Conservation (phyloP, 208 protist species). For the Leishmania tropica region DNA sequence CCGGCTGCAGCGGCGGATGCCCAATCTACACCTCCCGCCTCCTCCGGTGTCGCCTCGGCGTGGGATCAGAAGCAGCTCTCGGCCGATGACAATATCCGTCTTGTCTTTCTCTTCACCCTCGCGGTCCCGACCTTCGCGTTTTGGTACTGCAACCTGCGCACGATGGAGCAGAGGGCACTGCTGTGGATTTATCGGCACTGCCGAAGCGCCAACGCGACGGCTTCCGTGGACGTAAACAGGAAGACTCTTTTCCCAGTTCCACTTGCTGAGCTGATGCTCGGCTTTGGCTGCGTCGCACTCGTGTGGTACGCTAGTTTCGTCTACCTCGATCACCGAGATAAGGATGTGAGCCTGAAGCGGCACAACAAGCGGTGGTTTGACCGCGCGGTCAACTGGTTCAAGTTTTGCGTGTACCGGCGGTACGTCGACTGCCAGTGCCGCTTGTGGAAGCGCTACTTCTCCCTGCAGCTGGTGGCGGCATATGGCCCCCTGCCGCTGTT, state of each 20-base stretch:
- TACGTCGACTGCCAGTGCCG: constrained; percentile 30
- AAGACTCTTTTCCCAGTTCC: neutral
- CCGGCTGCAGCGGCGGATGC: constrained; percentile 1
- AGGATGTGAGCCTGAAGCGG: constrained; percentile 28
- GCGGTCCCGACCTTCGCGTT: constrained; percentile 15
- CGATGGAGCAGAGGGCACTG: constrained; percentile 11
- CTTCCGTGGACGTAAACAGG: neutral
- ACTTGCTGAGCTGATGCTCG: constrained; percentile 4
- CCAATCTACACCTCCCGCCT: neutral
- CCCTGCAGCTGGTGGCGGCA: constrained; percentile 36
- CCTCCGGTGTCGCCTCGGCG: constrained; percentile 13
- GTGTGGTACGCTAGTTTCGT: constrained; percentile 29
- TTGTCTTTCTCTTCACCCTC: constrained; percentile 27
- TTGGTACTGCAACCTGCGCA: constrained; percentile 14
- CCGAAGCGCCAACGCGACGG: neutral
- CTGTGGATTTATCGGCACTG: constrained; percentile 7
- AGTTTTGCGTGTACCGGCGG: constrained; percentile 27
- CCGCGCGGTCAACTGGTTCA: constrained; percentile 33
- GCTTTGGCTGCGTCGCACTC: neutral
- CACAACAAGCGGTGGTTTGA: constrained; percentile 32
- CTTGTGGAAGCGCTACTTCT: constrained; percentile 38
- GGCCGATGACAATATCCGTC: constrained; percentile 20
- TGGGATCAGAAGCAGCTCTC: constrained; percentile 22
- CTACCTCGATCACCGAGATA: constrained; percentile 33
- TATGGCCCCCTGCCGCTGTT: constrained; percentile 48